These are phyloP conservation scores for Dryadomyces quercivorus DNA, from an alignment of 2,329 filamentous ascomycete species.

Conservation along the genomic window DNA sequence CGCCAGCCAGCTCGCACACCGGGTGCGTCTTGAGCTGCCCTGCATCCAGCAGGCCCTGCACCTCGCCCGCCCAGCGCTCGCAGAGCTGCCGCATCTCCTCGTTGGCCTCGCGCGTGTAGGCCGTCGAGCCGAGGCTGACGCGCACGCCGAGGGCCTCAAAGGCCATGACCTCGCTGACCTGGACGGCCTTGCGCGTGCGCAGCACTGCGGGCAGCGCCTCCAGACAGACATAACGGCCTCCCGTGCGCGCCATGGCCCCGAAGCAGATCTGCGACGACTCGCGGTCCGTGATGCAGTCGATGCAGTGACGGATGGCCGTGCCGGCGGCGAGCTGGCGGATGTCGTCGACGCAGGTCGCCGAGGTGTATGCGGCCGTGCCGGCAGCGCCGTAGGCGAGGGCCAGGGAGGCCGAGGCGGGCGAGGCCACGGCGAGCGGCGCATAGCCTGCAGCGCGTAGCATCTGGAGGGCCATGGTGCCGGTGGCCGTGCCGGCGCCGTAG, in stretches of 20 bases:
- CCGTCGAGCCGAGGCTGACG: neutral
- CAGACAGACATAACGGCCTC: neutral
- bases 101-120: neutral
- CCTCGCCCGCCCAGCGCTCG: neutral
- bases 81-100: neutral
- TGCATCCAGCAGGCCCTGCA: neutral
- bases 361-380: neutral
- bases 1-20: neutral
- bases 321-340: neutral
- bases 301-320: neutral
- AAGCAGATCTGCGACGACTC: neutral
- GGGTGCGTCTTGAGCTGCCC: neutral
- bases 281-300: neutral
- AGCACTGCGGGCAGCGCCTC: neutral
- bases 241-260: neutral
- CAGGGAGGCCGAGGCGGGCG: neutral
- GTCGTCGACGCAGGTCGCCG: neutral
- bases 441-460: neutral
- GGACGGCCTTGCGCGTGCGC: neutral
- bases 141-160: neutral
- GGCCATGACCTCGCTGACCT: neutral
- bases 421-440: neutral
- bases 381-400: neutral
- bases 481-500: neutral
- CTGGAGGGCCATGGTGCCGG: neutral